These are phyloP conservation scores for Globisporangium nagaii DNA, from an alignment of 352 stramenopile species.

Conservation along the genomic window DNA sequence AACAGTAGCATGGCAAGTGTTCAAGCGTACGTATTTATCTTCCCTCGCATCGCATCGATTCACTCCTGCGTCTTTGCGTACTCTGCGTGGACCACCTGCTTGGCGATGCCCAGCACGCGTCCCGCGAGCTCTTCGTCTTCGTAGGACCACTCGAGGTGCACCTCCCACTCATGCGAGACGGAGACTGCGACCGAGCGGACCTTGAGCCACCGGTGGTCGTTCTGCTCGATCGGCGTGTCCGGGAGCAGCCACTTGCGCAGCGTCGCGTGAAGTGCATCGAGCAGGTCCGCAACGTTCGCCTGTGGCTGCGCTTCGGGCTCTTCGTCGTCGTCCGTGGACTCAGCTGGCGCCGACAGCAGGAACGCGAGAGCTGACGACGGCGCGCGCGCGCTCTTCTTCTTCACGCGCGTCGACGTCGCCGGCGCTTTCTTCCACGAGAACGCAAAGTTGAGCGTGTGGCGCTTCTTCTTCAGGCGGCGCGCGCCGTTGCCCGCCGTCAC, in stretches of 20 bases:
- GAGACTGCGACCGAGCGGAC: constrained; percentile 62
- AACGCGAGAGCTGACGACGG: constrained; percentile 74
- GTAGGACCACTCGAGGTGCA: constrained; percentile 80
- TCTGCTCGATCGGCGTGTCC: constrained; percentile 49
- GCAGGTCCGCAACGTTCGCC: constrained; percentile 47
- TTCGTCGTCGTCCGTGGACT: constrained; percentile 75
- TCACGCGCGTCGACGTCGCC: constrained; percentile 49
- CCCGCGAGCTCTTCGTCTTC: constrained; percentile 81
- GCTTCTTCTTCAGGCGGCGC: constrained; percentile 82
- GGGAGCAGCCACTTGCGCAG: constrained; percentile 68
- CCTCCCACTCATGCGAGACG: constrained; percentile 70
- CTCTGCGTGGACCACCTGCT: constrained; percentile 67
- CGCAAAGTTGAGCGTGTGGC: constrained; percentile 71
- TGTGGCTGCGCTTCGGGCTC: constrained; percentile 60
- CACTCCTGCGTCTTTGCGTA: constrained; percentile 34
- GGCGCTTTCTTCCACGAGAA: constrained; percentile 81
- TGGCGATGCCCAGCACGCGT: constrained; percentile 75
- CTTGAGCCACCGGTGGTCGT: constrained; percentile 69
- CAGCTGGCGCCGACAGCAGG: constrained; percentile 60
- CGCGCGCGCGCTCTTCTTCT: constrained; percentile 63
- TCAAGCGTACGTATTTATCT: no score
- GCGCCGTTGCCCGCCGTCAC: constrained; percentile 60
- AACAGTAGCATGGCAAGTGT: not conserved
- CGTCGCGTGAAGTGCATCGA: constrained; percentile 33
- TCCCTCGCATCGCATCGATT: no score